These are phyloP conservation scores for Xylariaceae sp. DNA, from an alignment of 2,329 filamentous ascomycete species.

Conservation along the genomic window DNA sequence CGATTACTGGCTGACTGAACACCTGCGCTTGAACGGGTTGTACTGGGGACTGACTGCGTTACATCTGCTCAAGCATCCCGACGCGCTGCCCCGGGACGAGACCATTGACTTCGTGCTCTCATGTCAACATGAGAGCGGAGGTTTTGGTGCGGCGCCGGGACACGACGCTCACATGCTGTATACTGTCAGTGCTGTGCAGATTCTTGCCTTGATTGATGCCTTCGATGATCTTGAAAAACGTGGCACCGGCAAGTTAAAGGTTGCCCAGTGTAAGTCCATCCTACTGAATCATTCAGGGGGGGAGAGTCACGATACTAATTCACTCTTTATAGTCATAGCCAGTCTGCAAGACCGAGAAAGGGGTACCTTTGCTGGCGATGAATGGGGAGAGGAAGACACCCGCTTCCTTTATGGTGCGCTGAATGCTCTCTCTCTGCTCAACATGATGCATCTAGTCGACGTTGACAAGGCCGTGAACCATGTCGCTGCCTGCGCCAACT, in stretches of 20 bases:
- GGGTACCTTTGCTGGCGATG: conserved; percentile 87
- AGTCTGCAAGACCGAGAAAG: conserved; percentile 71
- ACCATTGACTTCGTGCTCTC: conserved; percentile 91
- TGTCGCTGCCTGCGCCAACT: conserved; percentile 78
- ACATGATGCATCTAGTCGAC: conserved; percentile 66
- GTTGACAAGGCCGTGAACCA: conserved; percentile 75
- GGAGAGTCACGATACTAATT: conserved; percentile 13
- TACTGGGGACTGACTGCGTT: conserved; percentile 94
- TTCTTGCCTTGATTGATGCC: conserved; percentile 79
- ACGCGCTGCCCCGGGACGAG: conserved; percentile 72
- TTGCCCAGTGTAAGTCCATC: conserved; percentile 67
- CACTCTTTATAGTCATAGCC: conserved; percentile 59
- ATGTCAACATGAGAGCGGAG: conserved; percentile 84
- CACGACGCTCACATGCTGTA: conserved; percentile 97
- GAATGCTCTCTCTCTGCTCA: conserved; percentile 81
- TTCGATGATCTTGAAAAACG: conserved; percentile 73
- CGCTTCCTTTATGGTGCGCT: conserved; percentile 88
- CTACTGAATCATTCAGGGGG: conserved; percentile 9
- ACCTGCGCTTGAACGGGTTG: conserved; percentile 87
- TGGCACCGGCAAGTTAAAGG: conserved; percentile 63
- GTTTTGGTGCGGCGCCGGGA: conserved; percentile 87
- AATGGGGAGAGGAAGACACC: conserved; percentile 95
- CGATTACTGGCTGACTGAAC: conserved; percentile 97
- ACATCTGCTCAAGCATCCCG: conserved; percentile 74
- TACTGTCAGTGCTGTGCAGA: conserved; percentile 91